phyloP scores from a whole-genome alignment of 192 early-diverging fungal species.

The Phlyctochytrium bullatum region DNA sequence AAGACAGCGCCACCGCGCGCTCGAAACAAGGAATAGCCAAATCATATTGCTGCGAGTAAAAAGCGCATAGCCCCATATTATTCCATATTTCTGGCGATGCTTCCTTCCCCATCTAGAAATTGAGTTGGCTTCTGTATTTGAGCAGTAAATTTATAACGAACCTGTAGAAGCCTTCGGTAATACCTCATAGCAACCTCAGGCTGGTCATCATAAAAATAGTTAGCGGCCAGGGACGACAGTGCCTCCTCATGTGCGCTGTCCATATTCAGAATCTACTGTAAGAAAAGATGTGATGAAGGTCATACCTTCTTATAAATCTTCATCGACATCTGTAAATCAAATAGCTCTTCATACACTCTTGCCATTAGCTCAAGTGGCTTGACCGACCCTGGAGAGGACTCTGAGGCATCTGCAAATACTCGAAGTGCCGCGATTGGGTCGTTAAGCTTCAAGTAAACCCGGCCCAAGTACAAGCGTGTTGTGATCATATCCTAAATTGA shows the following conservation, averaged over 20 bases:
- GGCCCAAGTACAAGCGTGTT: conserved; percentile 18
- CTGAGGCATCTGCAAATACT: conserved; percentile 14
- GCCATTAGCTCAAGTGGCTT: conserved; percentile 22
- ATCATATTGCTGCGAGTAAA: conserved; percentile 34
- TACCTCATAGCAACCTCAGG: conserved; percentile 31
- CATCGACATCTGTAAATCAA: conserved; percentile 14
- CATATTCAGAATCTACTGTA: conserved; percentile 25
- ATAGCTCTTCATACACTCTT: conserved; percentile 21
- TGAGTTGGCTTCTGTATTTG: not conserved
- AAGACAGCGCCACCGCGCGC: conserved; percentile 20
- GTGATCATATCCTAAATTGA: conserved; percentile 21
- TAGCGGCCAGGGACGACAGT: conserved; percentile 20
- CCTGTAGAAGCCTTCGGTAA: conserved; percentile 29
- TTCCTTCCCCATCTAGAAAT: not conserved
- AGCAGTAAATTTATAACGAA: not conserved
- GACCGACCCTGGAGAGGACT: conserved; percentile 3
- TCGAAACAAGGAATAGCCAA: conserved; percentile 26
- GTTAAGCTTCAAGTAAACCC: conserved; percentile 23
- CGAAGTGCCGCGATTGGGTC: conserved; percentile 26
- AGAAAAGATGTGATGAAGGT: not conserved
- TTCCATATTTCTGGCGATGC: conserved; percentile 27
- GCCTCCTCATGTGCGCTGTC: conserved; percentile 32
- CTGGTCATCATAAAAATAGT: conserved; percentile 29
- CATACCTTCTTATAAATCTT: conserved; percentile 25
- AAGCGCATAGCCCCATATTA: conserved; percentile 34